Evolutionary conservation across 441 rosid genomes (phyloP).

Genomic region (Cnidoscolus chayamansa): DNA sequence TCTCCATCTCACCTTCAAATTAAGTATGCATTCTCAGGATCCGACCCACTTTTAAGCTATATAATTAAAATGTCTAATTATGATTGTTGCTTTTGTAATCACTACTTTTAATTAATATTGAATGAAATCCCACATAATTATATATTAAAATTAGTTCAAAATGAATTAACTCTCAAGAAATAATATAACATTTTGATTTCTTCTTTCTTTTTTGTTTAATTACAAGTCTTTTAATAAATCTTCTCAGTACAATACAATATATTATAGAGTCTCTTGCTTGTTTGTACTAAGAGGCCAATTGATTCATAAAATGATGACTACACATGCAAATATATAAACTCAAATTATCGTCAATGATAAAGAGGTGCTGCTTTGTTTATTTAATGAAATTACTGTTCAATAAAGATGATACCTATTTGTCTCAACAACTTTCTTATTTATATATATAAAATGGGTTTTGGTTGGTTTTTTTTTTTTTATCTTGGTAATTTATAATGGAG

Average conservation of each 20-base stretch:
- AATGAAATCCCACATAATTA: not conserved
- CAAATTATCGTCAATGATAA: not conserved
- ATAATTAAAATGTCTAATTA: not conserved
- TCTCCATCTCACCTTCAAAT: slow-evolving; percentile 6
- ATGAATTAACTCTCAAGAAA: not conserved
- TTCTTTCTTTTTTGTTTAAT: no score
- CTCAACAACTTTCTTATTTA: not conserved
- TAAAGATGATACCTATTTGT: slow-evolving; percentile 19
- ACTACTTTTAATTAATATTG: slow-evolving; percentile 17
- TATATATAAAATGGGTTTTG: no score
- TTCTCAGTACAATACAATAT: no score
- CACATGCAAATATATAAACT: not conserved
- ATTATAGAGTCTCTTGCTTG: no score
- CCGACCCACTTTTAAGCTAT: not conserved
- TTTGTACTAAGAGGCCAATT: not conserved
- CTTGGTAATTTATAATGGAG: slow-evolving; percentile 20
- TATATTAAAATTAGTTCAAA: not conserved
- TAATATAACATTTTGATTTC: no score
- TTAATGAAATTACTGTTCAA: not conserved
- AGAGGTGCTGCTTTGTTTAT: not conserved
- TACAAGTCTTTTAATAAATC: no score
- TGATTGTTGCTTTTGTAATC: slow-evolving; percentile 11
- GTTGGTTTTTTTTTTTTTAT: no score
- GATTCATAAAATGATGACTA: not conserved
- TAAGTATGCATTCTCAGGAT: not conserved